These are phyloP conservation scores for Pythium apleroticum DNA, from an alignment of 352 stramenopile genomes.

Conservation along the genomic window DNA sequence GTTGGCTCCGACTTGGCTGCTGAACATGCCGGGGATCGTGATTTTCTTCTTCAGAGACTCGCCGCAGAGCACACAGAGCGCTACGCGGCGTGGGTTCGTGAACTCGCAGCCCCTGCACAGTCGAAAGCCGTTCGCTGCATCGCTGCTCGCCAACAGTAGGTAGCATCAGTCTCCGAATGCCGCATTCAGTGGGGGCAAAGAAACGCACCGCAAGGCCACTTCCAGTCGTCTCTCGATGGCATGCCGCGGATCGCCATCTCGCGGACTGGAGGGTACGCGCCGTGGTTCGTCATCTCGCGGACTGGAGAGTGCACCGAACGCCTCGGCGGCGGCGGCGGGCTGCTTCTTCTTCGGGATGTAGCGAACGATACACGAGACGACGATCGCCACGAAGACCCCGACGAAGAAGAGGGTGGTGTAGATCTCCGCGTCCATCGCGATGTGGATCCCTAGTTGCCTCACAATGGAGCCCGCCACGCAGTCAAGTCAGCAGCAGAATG, in stretches of 20 bases:
- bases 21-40: constrained; percentile 1
- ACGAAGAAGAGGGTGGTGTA: neutral
- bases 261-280: neutral
- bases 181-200: no score
- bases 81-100: constrained; percentile 15
- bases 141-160: neutral
- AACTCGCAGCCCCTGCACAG: constrained; percentile 19
- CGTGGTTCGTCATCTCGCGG: neutral
- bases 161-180: neutral
- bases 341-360: neutral
- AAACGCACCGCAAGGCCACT: neutral
- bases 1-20: neutral
- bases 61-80: constrained; percentile 21
- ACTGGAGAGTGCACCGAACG: neutral
- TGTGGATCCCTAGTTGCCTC: no score
- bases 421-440: neutral
- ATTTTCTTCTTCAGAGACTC: neutral
- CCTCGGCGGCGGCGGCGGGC: neutral
- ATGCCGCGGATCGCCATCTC: neutral
- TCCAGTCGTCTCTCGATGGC: neutral
- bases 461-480: no score
- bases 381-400: neutral
- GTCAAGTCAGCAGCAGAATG: no score
- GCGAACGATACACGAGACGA: neutral
- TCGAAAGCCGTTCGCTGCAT: constrained; percentile 17